These are phyloP conservation scores for Penicillium atrosanguineum DNA, from an alignment of 495 filamentous ascomycete genomes.

Conservation along the genomic window DNA sequence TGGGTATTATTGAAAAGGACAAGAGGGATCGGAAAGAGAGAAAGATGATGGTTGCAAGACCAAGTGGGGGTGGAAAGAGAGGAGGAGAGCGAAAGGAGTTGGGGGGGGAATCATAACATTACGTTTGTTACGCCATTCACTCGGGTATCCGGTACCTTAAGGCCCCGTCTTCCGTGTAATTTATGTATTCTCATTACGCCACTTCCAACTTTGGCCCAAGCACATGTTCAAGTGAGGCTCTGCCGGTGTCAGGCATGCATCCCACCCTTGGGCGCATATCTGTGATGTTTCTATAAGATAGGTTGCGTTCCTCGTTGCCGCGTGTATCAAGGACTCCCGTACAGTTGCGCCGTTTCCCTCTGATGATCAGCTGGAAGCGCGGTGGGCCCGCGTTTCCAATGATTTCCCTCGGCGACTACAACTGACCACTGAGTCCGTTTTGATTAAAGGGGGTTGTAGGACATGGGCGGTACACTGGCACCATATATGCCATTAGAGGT, in stretches of 20 bases:
- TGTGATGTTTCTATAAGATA: too few species aligned
- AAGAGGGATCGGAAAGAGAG: conserved; percentile 24
- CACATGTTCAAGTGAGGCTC: background rate
- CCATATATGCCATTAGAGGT: background rate
- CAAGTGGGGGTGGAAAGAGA: conserved; percentile 28
- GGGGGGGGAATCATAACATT: conserved; percentile 29
- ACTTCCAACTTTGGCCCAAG: background rate
- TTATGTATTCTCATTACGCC: background rate
- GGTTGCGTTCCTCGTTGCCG: background rate
- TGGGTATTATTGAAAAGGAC: conserved; percentile 16
- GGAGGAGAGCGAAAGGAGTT: conserved; percentile 21
- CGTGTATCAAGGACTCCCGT: background rate
- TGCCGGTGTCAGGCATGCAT: background rate
- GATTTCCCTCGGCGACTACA: background rate
- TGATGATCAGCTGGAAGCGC: background rate
- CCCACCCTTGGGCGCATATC: background rate
- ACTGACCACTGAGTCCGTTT: background rate
- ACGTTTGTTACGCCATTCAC: background rate
- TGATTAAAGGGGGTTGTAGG: background rate
- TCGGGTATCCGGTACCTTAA: background rate
- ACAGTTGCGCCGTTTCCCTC: background rate
- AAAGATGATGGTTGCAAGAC: conserved; percentile 24
- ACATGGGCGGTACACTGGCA: background rate
- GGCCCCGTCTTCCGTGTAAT: background rate
- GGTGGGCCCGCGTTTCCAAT: background rate